Evolutionary conservation across 371 early-diverging fungal species (phyloP), one percentile per base, ranked within the genome.

Genomic region (Mortierella sp.): DNA sequence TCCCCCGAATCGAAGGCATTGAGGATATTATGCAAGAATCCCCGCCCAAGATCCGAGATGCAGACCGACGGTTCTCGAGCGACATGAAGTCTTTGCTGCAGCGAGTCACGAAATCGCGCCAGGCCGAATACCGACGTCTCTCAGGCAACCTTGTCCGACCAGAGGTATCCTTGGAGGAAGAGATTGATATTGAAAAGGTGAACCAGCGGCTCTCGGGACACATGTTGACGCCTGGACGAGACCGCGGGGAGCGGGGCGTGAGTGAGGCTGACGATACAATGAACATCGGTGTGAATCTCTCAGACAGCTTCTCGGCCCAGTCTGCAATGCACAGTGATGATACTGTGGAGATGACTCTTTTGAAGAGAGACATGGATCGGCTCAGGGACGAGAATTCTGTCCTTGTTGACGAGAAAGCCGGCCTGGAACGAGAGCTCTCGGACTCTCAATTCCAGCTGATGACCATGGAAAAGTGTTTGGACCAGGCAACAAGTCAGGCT

Each of bases 21-120:
- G 70, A 79, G 3, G 80, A 79, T 43, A 57, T 79, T 21, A 73
- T 79, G 80, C 73, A 72, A 25, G 80, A 79, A 19, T 79, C 80
- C 1, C 80, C 80, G 26, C 80, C 80, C 16, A 79, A 79, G 46
- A 9, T 73, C 7, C 58, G 72, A 9, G 80, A 79, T 14, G 64
- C 51, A 0, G 68, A 72, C 53, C 55, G 80, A 18, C 66, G 80
- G 4, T 79, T 79, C 64, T 79, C 80, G 23, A 72, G 70, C 26
- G 80, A 79, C 50, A 72, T 73, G 60, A 79, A 79, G 18, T 79
- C 80, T 11, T 52, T 79, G 12, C 62, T 79, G 18, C 80, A 79
- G 30, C 66, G 80, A 18, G 80, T 79, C 18, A 63, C 70, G 60
- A 64, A 73, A 46, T 59, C 62, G 5, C 50, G 80, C 9, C 66